These are phyloP conservation scores for Cladosporium sp. DNA, from an alignment of 2,329 filamentous ascomycete species.

Conservation along the genomic window DNA sequence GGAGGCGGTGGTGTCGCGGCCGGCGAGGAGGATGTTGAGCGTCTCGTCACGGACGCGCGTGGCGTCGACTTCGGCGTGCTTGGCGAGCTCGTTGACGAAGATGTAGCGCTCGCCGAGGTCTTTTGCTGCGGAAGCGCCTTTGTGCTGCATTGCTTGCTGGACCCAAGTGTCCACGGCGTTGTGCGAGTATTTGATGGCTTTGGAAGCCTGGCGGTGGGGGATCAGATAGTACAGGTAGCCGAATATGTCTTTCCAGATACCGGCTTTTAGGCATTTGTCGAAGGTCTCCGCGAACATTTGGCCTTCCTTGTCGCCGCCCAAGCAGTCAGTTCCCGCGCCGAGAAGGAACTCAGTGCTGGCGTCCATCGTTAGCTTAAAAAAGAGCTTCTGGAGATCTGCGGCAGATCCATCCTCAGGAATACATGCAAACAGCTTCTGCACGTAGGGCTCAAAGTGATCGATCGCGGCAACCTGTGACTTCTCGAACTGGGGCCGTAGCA, in stretches of 20 bases:
- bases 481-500: conserved; percentile 47
- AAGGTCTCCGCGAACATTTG: conserved; percentile 12
- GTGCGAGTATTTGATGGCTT: conserved; percentile 10
- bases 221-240: conserved; percentile 10
- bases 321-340: conserved; percentile 37
- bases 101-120: conserved; percentile 40
- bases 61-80: conserved; percentile 38
- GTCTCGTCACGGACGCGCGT: conserved; percentile 36
- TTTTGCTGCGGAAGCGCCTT: conserved; percentile 11
- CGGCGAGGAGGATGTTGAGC: conserved; percentile 45
- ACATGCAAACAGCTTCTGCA: conserved; percentile 48
- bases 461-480: conserved; percentile 46
- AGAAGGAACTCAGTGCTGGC: conserved; percentile 62
- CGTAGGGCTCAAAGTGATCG: conserved; percentile 52
- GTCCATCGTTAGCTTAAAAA: conserved; percentile 60
- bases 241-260: conserved; percentile 9
- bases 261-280: conserved; percentile 28
- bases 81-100: conserved; percentile 53
- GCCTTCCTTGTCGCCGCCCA: conserved; percentile 12
- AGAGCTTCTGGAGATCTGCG: conserved; percentile 56
- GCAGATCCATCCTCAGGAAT: conserved; percentile 49
- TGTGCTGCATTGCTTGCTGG: conserved; percentile 14
- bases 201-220: conserved; percentile 11
- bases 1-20: conserved; percentile 47
- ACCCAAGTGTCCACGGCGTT: conserved; percentile 13